Conservation (phyloP, 306 rosid genomes). For the Ochetophila trinervis region DNA sequence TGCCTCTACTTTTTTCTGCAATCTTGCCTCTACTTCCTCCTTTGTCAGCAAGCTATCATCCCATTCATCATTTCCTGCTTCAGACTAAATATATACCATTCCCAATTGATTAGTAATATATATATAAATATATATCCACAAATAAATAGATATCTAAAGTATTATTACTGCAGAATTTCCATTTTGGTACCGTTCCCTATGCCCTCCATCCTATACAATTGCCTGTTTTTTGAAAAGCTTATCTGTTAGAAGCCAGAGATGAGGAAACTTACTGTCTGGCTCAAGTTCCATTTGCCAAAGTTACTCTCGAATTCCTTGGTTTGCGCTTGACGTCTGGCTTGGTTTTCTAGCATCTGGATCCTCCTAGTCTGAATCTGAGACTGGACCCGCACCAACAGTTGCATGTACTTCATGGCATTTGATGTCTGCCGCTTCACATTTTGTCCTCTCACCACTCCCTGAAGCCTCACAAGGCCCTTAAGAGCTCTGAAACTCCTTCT, state of each 20-base stretch:
- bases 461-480: conserved; percentile 94
- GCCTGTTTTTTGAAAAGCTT: no score
- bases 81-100: conserved; percentile 56
- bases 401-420: conserved; percentile 97
- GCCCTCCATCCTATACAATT: no score
- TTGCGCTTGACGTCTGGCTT: conserved; percentile 70
- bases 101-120: conserved; percentile 18
- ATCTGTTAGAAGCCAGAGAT: conserved; percentile 3
- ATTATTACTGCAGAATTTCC: no score
- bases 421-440: conserved; percentile 92
- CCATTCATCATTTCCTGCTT: conserved; percentile 82
- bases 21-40: conserved; percentile 80
- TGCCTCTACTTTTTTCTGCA: conserved; percentile 90
- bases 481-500: conserved; percentile 93
- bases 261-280: conserved; percentile 55
- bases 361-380: conserved; percentile 91
- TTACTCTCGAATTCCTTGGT: conserved; percentile 52
- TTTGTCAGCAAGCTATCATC: conserved; percentile 87
- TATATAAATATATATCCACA: background rate
- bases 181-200: no score
- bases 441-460: conserved; percentile 98
- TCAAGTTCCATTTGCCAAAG: conserved; percentile 60
- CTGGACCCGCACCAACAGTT: conserved; percentile 85
- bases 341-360: conserved; percentile 89
- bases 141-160: background rate